Base-by-base conservation (phyloP, 148 eudicot species). In the Chenopodium quinoa region DNA sequence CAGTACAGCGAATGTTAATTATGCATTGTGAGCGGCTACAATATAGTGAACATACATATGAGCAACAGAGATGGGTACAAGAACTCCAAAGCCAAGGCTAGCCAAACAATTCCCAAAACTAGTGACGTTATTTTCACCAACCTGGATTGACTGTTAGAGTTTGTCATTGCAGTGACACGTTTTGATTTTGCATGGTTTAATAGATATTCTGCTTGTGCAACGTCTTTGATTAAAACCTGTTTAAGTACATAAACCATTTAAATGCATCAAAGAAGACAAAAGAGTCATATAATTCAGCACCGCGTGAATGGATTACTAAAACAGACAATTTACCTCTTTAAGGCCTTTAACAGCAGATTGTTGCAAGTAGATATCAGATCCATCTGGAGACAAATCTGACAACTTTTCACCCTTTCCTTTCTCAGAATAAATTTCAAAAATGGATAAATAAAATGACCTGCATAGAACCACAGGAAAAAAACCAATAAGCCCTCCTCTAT, bases 11-110 rank as follows among this genome's bases (percentile, higher is more conserved):
- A 50, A 96, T 91, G 87, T 88, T 91, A 65, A 96, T 96, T 82
- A 96, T 90, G 89, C 99, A 96, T 73, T 96, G 99, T 17, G 98
- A 96, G 65, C 99, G 99, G 77, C 99, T 95, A 76, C 52, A 85
- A 81, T 46, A 83, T 50, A 76, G 40, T 62, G 60, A 74, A 52
- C 9, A 78, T 81, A 22, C 66, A 63, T 32, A 69, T 75, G 14
- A 82, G 62, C 64, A 50, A 71, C 47, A 34, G 54, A 44, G 54
- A 65, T 31, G 52, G 52, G 47, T 29, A 37, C 9, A n/a, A 31
- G 4, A 71, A 46, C 32, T 31, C 54, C 23, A 46, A 48, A 46
- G 14, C 9, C 58, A 77, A 44, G 44, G 44, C 44, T 40, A 40
- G 54, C 46, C 75, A 44, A 1, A 4, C 56, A 48, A 67, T 29